Evolutionary conservation across 2,329 filamentous ascomycete species (phyloP).

Genomic region (Davidsoniella neocaledoniae): DNA sequence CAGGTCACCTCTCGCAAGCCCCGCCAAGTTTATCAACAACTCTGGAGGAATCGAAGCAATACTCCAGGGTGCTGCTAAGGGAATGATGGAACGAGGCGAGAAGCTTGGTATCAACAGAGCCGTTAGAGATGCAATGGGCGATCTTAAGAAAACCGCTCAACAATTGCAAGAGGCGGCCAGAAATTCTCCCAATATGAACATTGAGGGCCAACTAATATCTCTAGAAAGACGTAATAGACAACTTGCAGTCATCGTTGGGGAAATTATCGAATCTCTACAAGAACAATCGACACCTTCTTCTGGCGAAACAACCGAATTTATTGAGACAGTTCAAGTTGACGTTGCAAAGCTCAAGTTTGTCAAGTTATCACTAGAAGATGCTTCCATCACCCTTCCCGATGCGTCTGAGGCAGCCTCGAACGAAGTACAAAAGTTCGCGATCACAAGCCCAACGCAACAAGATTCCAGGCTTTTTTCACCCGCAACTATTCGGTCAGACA

Average conservation of each 20-base stretch:
- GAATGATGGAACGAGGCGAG: conserved; percentile 55
- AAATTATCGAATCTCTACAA: conserved; percentile 47
- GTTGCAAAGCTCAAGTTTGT: conserved; percentile 49
- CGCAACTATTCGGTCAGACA: too few relatives aligned
- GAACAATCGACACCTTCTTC: conserved; percentile 34
- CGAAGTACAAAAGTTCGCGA: too few relatives aligned
- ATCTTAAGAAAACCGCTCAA: conserved; percentile 62
- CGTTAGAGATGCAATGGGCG: conserved; percentile 63
- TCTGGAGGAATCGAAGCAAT: conserved; percentile 48
- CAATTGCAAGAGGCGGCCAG: conserved; percentile 13
- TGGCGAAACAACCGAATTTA: conserved; percentile 30
- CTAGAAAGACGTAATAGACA: conserved; percentile 50
- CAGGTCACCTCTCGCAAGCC: conserved; percentile 29
- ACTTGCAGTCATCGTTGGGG: conserved; percentile 50
- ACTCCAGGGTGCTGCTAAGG: conserved; percentile 60
- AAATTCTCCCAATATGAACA: conserved; percentile 12
- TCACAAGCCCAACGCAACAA: too few relatives aligned
- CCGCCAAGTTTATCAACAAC: conserved; percentile 36
- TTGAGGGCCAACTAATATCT: conserved; percentile 15
- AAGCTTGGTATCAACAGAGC: conserved; percentile 66
- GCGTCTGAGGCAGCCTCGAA: neutral
- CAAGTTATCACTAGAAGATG: conserved; percentile 43
- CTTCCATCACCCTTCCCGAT: conserved; percentile 20
- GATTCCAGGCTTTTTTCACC: too few relatives aligned
- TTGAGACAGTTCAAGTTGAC: conserved; percentile 40